Evolutionary conservation across 768 basidiomycete species (phyloP).

Genomic region (Russula lepida): DNA sequence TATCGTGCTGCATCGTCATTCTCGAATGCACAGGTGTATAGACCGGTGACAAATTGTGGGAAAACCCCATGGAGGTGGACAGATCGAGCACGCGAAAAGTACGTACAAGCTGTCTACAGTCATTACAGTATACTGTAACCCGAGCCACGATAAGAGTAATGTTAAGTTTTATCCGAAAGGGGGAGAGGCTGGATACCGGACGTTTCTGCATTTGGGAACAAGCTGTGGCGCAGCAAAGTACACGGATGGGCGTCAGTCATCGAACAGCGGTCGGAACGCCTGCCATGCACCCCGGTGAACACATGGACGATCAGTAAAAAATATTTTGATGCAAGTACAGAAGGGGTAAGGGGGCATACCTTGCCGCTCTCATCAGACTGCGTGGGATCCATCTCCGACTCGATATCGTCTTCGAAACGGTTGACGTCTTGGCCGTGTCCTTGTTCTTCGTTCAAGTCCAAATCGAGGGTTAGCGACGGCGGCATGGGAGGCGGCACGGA

Average conservation of each 20-base stretch:
- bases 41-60: background rate
- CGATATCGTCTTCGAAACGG: conserved; percentile 15
- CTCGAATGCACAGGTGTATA: background rate
- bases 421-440: background rate
- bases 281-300: conserved; percentile 1
- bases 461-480: background rate
- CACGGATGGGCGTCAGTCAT: conserved; percentile 8
- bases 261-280: conserved; percentile 19
- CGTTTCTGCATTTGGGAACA: background rate
- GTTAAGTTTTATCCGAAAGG: background rate
- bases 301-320: background rate
- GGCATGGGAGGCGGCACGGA: background rate
- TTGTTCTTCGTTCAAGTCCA: background rate
- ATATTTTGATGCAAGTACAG: background rate
- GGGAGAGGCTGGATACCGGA: background rate
- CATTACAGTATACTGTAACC: background rate
- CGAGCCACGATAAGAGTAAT: background rate
- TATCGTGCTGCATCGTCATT: background rate
- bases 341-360: conserved; percentile 5
- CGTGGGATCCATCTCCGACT: conserved; percentile 18
- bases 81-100: background rate
- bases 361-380: conserved; percentile 16
- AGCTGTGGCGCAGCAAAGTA: background rate
- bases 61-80: background rate
- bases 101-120: conserved; percentile 7